Percentiles rank a stretch among this genome's conserved stretches.
These are phyloP conservation scores for Erigeron canadensis DNA, from an alignment of 129 eudicot genomes.

Conservation along the genomic window DNA sequence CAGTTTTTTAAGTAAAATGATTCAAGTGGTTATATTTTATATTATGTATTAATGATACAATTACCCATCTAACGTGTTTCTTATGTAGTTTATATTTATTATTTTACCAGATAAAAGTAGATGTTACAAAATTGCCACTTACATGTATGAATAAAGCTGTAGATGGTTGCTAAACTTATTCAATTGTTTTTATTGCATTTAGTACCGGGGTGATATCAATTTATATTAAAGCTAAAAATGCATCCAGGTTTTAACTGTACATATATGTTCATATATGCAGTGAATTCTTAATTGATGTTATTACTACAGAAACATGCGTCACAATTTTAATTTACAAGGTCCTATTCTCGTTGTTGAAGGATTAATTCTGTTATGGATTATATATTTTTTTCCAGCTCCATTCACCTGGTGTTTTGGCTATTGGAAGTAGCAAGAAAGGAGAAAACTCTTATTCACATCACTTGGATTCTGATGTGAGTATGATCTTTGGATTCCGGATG, in stretches of 20 bases:
- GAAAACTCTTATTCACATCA: constrained; percentile 99
- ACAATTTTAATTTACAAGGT: background rate
- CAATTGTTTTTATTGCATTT: background rate
- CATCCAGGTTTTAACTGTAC: constrained; percentile 4
- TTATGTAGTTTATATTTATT: too few relatives aligned
- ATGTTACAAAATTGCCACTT: too few relatives aligned
- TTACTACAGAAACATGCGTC: background rate
- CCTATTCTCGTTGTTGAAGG: background rate
- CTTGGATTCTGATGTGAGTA: constrained; percentile 94
- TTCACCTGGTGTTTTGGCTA: constrained; percentile 98
- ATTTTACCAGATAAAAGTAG: too few relatives aligned
- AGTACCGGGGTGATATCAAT: background rate
- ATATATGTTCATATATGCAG: constrained; percentile 20
- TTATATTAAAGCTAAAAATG: background rate
- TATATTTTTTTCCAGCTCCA: constrained; percentile 60
- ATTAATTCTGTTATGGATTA: constrained; percentile 11
- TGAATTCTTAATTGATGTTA: constrained; percentile 6
- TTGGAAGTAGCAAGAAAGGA: constrained; percentile 99
- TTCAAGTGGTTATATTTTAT: too few relatives aligned
- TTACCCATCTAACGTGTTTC: too few relatives aligned
- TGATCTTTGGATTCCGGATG: constrained; percentile 14
- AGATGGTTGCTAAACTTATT: background rate
- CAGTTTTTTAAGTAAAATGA: background rate
- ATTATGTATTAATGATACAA: too few relatives aligned
- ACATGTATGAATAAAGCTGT: background rate